Conservation (phyloP, 2,329 filamentous ascomycete genomes). For the Cyphellophora attinorum region DNA sequence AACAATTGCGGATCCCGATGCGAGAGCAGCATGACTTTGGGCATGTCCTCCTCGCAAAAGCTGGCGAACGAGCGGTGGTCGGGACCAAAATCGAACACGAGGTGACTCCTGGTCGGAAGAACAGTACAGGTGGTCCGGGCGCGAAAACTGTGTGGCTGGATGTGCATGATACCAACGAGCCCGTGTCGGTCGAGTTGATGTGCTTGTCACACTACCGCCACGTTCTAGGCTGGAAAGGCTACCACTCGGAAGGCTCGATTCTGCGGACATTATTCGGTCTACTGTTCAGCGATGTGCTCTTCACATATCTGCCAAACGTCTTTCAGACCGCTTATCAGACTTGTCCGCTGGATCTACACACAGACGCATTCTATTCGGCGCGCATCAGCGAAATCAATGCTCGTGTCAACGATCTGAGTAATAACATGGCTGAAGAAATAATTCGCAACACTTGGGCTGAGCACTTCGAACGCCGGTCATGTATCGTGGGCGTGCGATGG, state of each 20-base stretch:
- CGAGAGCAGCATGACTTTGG: conserved; percentile 87
- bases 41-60: conserved; percentile 68
- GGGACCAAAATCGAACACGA: conserved; percentile 59
- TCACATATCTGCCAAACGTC: conserved; percentile 88
- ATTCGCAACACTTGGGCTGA: conserved; percentile 58
- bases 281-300: conserved; percentile 87
- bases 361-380: conserved; percentile 80
- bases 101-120: conserved; percentile 25
- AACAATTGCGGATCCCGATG: conserved; percentile 68
- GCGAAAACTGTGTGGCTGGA: conserved; percentile 83
- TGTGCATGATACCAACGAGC: conserved; percentile 54
- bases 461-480: conserved; percentile 63
- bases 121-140: conserved; percentile 18
- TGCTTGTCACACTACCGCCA: conserved; percentile 77
- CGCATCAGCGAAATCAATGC: conserved; percentile 85
- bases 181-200: conserved; percentile 89
- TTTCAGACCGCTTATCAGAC: conserved; percentile 95
- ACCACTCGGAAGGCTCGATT: conserved; percentile 85
- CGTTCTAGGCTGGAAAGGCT: conserved; percentile 77
- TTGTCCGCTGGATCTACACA: conserved; percentile 84
- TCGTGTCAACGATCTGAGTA: conserved; percentile 75
- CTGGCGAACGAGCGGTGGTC: conserved; percentile 63
- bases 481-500: conserved; percentile 89
- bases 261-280: conserved; percentile 84
- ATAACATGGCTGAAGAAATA: conserved; percentile 62